Conservation (phyloP, 2,329 filamentous ascomycete genomes). For the Fusarium pseudocircinatum region DNA sequence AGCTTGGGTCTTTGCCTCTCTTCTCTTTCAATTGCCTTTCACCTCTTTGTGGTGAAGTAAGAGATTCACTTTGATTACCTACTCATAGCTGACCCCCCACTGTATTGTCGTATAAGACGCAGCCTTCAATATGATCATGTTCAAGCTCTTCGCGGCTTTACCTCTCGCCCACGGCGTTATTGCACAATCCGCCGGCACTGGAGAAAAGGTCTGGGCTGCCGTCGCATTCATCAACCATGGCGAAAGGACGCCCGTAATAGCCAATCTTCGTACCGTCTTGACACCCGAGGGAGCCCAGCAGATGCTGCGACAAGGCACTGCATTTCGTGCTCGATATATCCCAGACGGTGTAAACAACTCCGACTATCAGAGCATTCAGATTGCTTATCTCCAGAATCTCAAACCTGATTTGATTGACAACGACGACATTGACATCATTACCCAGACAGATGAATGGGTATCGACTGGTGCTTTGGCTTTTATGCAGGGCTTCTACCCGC, state of each 20-base stretch:
- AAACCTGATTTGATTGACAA: slow-evolving; percentile 58
- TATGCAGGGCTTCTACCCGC: slow-evolving; percentile 86
- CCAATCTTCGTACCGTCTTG: slow-evolving; percentile 48
- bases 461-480: slow-evolving; percentile 79
- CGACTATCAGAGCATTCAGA: slow-evolving; percentile 40
- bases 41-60: slow-evolving; percentile 16
- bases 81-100: not conserved
- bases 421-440: slow-evolving; percentile 54
- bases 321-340: slow-evolving; percentile 62
- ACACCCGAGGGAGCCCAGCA: slow-evolving; percentile 66
- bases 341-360: slow-evolving; percentile 33
- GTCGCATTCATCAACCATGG: slow-evolving; percentile 62
- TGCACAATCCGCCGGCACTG: slow-evolving; percentile 45
- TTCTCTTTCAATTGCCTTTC: slow-evolving; percentile 25
- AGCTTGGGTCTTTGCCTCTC: slow-evolving; percentile 3
- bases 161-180: slow-evolving; percentile 37
- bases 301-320: slow-evolving; percentile 57
- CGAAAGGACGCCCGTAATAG: slow-evolving; percentile 59
- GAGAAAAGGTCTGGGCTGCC: slow-evolving; percentile 59
- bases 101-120: not conserved
- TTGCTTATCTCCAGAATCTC: slow-evolving; percentile 55
- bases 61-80: not conserved
- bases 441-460: slow-evolving; percentile 58
- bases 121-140: slow-evolving; percentile 31
- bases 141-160: slow-evolving; percentile 20